Percentiles rank a stretch among this genome's conserved stretches.
These are phyloP conservation scores for Phytopythium cucurbitacearum DNA, from an alignment of 352 stramenopile species.

Conservation along the genomic window DNA sequence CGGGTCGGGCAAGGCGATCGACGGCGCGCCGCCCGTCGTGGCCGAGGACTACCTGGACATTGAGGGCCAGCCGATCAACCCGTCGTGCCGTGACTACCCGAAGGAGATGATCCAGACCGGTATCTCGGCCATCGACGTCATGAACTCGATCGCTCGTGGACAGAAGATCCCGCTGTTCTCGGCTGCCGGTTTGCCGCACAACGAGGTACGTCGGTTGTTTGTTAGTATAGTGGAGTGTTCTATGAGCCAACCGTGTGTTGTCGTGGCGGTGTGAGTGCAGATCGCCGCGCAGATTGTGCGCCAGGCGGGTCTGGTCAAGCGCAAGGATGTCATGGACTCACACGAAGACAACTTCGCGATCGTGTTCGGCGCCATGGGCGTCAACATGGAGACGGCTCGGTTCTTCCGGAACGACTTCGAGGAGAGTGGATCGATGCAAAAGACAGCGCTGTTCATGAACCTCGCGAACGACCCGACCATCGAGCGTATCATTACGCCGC, in stretches of 20 bases:
- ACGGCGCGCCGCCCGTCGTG: slow-evolving; percentile 95
- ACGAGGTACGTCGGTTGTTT: slow-evolving; percentile 67
- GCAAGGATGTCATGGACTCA: slow-evolving; percentile 97
- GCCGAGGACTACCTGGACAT: slow-evolving; percentile 99
- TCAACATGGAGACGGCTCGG: slow-evolving; percentile 99
- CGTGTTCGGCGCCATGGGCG: slow-evolving; percentile 99
- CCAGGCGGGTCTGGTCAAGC: slow-evolving; percentile 97
- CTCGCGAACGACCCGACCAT: slow-evolving; percentile 99
- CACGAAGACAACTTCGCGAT: slow-evolving; percentile 99
- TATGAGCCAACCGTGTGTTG: neutral
- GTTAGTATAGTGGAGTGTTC: neutral
- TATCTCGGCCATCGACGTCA: slow-evolving; percentile 99
- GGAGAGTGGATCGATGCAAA: slow-evolving; percentile 97
- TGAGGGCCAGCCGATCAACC: slow-evolving; percentile 99
- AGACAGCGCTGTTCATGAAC: slow-evolving; percentile 99
- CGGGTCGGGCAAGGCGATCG: slow-evolving; percentile 97
- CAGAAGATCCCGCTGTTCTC: slow-evolving; percentile 99
- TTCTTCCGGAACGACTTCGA: slow-evolving; percentile 98
- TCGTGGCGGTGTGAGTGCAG: slow-evolving; percentile 19
- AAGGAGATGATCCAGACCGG: slow-evolving; percentile 99
- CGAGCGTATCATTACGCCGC: slow-evolving; percentile 99
- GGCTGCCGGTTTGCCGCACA: slow-evolving; percentile 97
- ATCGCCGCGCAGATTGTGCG: slow-evolving; percentile 99
- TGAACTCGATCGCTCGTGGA: slow-evolving; percentile 99
- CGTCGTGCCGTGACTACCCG: slow-evolving; percentile 97